These are phyloP conservation scores for Clavaria fumosa DNA, from an alignment of 768 basidiomycete genomes.

Conservation along the genomic window DNA sequence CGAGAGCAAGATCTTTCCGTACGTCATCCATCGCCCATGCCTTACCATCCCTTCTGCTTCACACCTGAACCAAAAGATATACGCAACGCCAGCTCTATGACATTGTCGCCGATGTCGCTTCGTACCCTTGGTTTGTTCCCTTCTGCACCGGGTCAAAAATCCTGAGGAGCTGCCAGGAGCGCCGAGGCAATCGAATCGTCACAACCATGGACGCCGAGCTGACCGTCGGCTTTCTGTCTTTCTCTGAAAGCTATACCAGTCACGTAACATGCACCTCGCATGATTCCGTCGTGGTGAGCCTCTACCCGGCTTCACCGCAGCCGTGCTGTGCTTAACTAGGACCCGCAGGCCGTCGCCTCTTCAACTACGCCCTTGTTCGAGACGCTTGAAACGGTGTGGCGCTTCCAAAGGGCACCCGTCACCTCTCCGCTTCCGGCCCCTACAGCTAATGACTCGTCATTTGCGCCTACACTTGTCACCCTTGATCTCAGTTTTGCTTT, in stretches of 20 bases:
- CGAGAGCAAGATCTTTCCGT: constrained; percentile 84
- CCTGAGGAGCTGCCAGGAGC: constrained; percentile 21
- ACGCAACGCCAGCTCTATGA: constrained; percentile 63
- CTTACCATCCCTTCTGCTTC: neutral
- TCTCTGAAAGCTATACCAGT: constrained; percentile 80
- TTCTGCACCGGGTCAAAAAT: constrained; percentile 70
- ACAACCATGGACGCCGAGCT: constrained; percentile 86
- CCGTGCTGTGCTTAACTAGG: too few relatives aligned
- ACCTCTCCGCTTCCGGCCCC: neutral
- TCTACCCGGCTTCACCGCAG: constrained; percentile 2
- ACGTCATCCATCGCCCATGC: constrained; percentile 22
- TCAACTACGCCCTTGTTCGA: constrained; percentile 64
- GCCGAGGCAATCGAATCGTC: constrained; percentile 21
- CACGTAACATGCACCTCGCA: constrained; percentile 66
- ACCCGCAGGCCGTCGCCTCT: constrained; percentile 58
- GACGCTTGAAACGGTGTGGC: constrained; percentile 56
- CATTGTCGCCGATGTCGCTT: constrained; percentile 75
- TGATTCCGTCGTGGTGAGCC: constrained; percentile 62
- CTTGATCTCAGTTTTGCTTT: constrained; percentile 81
- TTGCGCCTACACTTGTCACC: constrained; percentile 60
- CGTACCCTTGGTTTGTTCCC: constrained; percentile 79
- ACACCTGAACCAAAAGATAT: too few relatives aligned
- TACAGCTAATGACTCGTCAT: constrained; percentile 9
- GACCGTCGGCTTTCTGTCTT: constrained; percentile 74
- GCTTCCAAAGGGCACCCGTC: constrained; percentile 29